phyloP scores from a whole-genome alignment of 1,284 basidiomycete genomes.

The Waitea zeae region DNA sequence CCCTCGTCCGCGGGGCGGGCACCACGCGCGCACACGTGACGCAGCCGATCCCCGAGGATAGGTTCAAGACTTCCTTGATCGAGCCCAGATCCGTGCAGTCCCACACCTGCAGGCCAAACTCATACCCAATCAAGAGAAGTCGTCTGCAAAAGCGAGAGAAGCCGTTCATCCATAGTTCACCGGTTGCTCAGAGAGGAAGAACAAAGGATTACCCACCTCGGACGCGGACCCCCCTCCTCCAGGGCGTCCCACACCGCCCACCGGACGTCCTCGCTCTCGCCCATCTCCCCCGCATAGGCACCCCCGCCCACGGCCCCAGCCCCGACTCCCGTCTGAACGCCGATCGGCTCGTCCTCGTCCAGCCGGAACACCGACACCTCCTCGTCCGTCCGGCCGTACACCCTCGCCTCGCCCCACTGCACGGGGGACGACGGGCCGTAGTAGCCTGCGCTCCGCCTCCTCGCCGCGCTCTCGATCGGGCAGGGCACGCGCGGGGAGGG shows the following conservation, averaged over 20 bases:
- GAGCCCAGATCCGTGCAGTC: slow-evolving; percentile 40
- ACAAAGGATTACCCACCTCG: slow-evolving; percentile 7
- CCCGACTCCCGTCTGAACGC: no score
- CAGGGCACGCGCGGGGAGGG: slow-evolving; percentile 6
- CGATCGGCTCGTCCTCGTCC: slow-evolving; percentile 8
- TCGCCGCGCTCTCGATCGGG: slow-evolving; percentile 7
- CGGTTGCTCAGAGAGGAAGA: slow-evolving; percentile 9
- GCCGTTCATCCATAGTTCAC: slow-evolving; percentile 7
- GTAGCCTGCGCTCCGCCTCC: background rate
- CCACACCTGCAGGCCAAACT: slow-evolving; percentile 48
- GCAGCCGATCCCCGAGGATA: slow-evolving; percentile 20
- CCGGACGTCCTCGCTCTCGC: slow-evolving; percentile 12
- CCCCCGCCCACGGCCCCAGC: slow-evolving; percentile 7
- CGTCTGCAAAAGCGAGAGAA: slow-evolving; percentile 15
- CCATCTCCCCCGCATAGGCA: slow-evolving; percentile 13
- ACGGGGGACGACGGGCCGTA: background rate
- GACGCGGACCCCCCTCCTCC: slow-evolving; percentile 6
- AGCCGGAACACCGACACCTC: slow-evolving; percentile 3
- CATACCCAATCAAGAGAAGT: slow-evolving; percentile 43
- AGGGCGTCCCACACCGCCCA: slow-evolving; percentile 17
- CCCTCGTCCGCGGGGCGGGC: slow-evolving; percentile 16
- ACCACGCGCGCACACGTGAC: slow-evolving; percentile 28
- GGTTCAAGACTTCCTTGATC: slow-evolving; percentile 35
- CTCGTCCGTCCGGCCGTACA: background rate
- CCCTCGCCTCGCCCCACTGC: background rate